Conservation (phyloP, 2,329 filamentous ascomycete genomes). For the Epichloe typhina region DNA sequence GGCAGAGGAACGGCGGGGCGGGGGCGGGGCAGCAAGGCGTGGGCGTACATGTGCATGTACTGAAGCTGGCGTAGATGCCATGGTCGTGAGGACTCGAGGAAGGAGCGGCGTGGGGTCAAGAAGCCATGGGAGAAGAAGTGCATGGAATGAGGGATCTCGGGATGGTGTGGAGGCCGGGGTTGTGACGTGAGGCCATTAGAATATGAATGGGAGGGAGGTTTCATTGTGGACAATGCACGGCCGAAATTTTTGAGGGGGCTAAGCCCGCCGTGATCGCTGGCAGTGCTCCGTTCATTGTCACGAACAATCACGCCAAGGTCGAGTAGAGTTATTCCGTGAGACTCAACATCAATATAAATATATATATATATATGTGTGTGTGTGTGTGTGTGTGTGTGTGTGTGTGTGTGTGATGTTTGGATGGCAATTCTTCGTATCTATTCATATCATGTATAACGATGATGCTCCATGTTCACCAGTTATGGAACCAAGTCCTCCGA, state of each 20-base stretch:
- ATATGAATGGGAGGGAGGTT: not conserved
- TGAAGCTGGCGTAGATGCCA: not conserved
- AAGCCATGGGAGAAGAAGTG: conserved; percentile 1
- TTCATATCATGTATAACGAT: conserved; percentile 2
- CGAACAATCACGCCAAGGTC: too few species aligned
- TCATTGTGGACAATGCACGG: not conserved
- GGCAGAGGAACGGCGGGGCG: not conserved
- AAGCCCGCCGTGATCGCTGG: too few species aligned
- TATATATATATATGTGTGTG: too few species aligned
- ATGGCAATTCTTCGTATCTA: not conserved
- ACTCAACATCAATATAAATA: too few species aligned
- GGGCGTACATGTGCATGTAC: not conserved
- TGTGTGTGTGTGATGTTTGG: not conserved
- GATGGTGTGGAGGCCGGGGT: not conserved
- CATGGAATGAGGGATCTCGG: not conserved
- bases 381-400: too few species aligned
- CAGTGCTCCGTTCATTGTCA: not conserved
- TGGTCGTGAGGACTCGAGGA: not conserved
- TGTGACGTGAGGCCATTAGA: not conserved
- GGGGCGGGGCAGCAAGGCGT: not conserved
- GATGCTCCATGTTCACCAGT: conserved; percentile 3
- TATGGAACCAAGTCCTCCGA: not conserved
- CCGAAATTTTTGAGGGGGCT: not conserved
- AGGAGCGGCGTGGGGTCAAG: not conserved
- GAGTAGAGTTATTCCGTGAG: too few species aligned